These are phyloP conservation scores for Beauveria caledonica DNA, from an alignment of 2,329 filamentous ascomycete genomes.

Conservation along the genomic window DNA sequence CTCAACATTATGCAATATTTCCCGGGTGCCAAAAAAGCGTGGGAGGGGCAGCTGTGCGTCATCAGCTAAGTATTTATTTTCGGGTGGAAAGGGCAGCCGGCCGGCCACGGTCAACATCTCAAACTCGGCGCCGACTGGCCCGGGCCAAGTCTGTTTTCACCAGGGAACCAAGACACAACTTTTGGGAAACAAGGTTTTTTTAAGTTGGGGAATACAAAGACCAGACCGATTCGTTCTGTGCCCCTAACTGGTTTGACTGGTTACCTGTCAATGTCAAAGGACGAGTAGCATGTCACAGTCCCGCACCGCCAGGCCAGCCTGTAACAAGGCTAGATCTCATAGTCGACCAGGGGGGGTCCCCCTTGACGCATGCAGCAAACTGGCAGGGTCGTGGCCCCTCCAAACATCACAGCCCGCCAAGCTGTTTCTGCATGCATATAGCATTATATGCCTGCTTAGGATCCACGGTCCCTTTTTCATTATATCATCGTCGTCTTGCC, in stretches of 20 bases:
- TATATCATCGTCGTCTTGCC: constrained; percentile 7
- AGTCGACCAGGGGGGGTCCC: constrained; percentile 10
- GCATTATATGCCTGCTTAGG: not conserved
- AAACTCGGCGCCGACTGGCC: not conserved
- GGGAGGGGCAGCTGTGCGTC: not conserved
- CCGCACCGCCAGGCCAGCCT: constrained; percentile 14
- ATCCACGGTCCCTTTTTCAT: constrained; percentile 1
- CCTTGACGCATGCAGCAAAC: constrained; percentile 6
- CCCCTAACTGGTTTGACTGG: no score
- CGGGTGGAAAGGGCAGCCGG: not conserved
- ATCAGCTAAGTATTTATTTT: not conserved
- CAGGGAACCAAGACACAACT: not conserved
- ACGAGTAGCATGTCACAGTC: constrained; percentile 14
- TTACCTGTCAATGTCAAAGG: not conserved
- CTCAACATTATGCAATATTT: not conserved
- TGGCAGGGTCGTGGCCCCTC: constrained; percentile 6
- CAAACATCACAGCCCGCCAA: constrained; percentile 11
- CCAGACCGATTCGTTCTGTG: no score
- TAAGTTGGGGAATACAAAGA: not conserved
- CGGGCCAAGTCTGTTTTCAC: not conserved
- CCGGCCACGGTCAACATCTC: not conserved
- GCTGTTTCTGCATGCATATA: constrained; percentile 8
- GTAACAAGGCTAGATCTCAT: constrained; percentile 23
- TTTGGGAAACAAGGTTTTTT: not conserved
- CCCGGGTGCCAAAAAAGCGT: not conserved